Conservation (phyloP, 371 early-diverging fungal species). For the Chytridium lagenaria region DNA sequence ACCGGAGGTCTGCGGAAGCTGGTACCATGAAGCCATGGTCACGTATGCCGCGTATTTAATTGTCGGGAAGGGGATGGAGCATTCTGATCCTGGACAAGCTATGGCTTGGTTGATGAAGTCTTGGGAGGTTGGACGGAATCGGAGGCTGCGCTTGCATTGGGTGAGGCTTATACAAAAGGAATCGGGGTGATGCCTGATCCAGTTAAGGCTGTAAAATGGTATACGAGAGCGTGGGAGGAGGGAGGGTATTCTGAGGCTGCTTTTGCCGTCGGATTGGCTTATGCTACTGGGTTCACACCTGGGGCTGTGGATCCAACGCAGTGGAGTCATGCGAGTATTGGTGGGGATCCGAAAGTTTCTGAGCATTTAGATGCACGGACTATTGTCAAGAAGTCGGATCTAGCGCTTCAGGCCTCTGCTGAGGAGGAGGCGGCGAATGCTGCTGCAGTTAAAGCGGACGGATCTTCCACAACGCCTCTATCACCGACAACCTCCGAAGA, state of each 20-base stretch:
- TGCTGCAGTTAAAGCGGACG: too few relatives aligned
- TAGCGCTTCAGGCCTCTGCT: neutral
- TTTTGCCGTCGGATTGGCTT: conserved; percentile 39
- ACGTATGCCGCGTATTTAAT: conserved; percentile 40
- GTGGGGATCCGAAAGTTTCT: conserved; percentile 25
- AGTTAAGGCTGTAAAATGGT: conserved; percentile 39
- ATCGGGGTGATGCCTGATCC: conserved; percentile 39
- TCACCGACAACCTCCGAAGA: neutral
- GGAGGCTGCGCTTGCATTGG: conserved; percentile 39
- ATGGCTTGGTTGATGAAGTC: conserved; percentile 42
- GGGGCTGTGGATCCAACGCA: conserved; percentile 38
- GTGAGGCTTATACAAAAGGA: conserved; percentile 40
- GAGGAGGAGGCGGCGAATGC: neutral
- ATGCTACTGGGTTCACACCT: conserved; percentile 41
- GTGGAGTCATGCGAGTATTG: conserved; percentile 25
- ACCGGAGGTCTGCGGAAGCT: conserved; percentile 30
- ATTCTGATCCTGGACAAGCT: conserved; percentile 36
- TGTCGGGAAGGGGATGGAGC: conserved; percentile 39
- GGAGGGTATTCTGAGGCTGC: conserved; percentile 38
- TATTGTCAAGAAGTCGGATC: conserved; percentile 12
- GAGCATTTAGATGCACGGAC: conserved; percentile 27
- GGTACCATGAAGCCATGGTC: conserved; percentile 40
- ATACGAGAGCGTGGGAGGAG: conserved; percentile 40
- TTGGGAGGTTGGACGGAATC: conserved; percentile 36
- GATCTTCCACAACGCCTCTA: neutral